Base-by-base conservation (phyloP, 257 asterid species). In the Solanum sejunctum region DNA sequence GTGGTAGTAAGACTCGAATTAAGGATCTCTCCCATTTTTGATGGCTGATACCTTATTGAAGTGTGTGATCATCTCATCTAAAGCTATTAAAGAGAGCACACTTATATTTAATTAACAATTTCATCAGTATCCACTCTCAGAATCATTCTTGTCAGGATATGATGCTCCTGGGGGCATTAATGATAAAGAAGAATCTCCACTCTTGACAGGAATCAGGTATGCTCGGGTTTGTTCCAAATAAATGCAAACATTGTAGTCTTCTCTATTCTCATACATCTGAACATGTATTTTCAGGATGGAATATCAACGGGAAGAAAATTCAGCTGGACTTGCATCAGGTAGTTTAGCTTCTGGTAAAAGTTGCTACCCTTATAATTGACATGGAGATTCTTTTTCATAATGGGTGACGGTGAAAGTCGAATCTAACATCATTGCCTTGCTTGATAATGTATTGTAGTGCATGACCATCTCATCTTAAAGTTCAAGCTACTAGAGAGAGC, bases 151-250 rank as follows among this genome's bases (percentile, higher is more conserved):
- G 18, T 84, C 92, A 93, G 98, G 95, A 85, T 84, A 88, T 84
- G 78, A 89, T 85, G 84, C 87, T 83, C 84, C 87, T 61, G 95
- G 89, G 84, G 97, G 90, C 83, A 90, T 83, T 88, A 91, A 77
- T 86, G 94, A 85, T 67, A 91, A 92, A 87, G 98, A 88, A 85
- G 98, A 91, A 89, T 87, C 91, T 82, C 86, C 87, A 32, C 86
- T 90, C 88, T 84, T 93, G 18, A 90, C 92, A 87, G 88, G 91
- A 91, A 89, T 88, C 92, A 93, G 92, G 99, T 96, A 94, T 69
- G 73, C 64, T 43, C 6, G 41, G 78, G 70, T 85, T 85, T 77
- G 54, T 57, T 78, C 51, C 83, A 52, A 78, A 28, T 78, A 52
- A 78, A 28, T 52, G 66, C 28, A 78, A 26, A 66, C 28, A 8